Evolutionary conservation across 208 protist genomes (phyloP).

Genomic region (Tetramitus jugosus): DNA sequence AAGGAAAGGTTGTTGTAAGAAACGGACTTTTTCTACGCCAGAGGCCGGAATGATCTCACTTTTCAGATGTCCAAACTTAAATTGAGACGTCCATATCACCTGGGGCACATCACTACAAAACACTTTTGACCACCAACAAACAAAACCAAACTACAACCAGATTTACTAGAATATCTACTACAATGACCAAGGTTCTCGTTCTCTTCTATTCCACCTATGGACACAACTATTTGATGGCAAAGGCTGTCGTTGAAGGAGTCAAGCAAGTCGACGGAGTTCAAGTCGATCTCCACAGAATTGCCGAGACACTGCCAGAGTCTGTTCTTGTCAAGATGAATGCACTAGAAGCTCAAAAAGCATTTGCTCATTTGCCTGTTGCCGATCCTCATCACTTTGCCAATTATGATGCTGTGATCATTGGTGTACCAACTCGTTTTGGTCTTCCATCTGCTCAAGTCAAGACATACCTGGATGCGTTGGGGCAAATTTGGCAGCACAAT

Average conservation of each 20-base stretch:
- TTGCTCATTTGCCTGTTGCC: slow-evolving; percentile 29
- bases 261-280: slow-evolving; percentile 34
- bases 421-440: slow-evolving; percentile 45
- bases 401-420: slow-evolving; percentile 44
- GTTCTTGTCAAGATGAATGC: slow-evolving; percentile 48
- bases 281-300: slow-evolving; percentile 37
- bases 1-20: too few species aligned
- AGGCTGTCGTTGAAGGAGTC: slow-evolving; percentile 38
- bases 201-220: slow-evolving; percentile 40
- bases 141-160: too few species aligned
- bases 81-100: too few species aligned
- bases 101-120: too few species aligned
- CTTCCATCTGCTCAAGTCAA: slow-evolving; percentile 39
- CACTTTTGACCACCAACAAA: too few species aligned
- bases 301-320: slow-evolving; percentile 46
- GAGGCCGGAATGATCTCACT: too few species aligned
- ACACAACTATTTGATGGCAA: slow-evolving; percentile 35
- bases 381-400: not conserved
- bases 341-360: slow-evolving; percentile 27
- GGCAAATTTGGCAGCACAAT: slow-evolving; percentile 35
- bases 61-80: too few species aligned
- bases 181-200: slow-evolving; percentile 26
- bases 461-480: slow-evolving; percentile 36
- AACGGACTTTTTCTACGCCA: too few species aligned
- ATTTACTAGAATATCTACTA: too few species aligned